Conservation (phyloP, 2,329 filamentous ascomycete species). For the Trichoderma atroviride region DNA sequence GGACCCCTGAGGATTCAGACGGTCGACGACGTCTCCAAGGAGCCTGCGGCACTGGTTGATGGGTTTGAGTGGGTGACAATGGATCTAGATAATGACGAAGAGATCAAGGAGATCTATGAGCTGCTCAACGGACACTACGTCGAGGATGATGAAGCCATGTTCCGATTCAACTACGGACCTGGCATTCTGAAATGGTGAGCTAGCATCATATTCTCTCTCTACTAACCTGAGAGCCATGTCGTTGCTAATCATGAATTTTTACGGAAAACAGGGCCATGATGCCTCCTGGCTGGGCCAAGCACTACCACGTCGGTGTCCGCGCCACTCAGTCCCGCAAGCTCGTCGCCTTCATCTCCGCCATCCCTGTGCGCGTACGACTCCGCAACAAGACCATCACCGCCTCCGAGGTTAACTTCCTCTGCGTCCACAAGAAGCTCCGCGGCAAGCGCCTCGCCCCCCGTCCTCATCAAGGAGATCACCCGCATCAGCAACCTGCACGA, state of each 20-base stretch:
- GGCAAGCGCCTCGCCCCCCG: constrained; percentile 85
- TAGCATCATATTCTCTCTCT: background rate
- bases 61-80: constrained; percentile 95
- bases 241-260: background rate
- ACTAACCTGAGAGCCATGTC: background rate
- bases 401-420: constrained; percentile 97
- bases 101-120: constrained; percentile 89
- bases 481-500: constrained; percentile 83
- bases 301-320: constrained; percentile 95
- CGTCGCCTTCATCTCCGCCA: constrained; percentile 93
- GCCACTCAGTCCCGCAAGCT: constrained; percentile 81
- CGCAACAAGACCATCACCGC: constrained; percentile 74
- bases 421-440: constrained; percentile 96
- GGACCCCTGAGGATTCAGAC: constrained; percentile 83
- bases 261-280: constrained; percentile 74
- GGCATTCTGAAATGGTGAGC: constrained; percentile 85
- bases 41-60: constrained; percentile 72
- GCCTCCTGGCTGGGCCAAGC: constrained; percentile 88
- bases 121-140: constrained; percentile 93
- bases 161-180: constrained; percentile 93
- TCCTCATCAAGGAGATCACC: constrained; percentile 97
- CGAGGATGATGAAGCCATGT: constrained; percentile 95
- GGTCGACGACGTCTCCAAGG: constrained; percentile 75
- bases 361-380: constrained; percentile 81
- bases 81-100: constrained; percentile 75